phyloP scores from a whole-genome alignment of 1,139 yeast genomes.

The Nakaseomyces nivariensis region DNA sequence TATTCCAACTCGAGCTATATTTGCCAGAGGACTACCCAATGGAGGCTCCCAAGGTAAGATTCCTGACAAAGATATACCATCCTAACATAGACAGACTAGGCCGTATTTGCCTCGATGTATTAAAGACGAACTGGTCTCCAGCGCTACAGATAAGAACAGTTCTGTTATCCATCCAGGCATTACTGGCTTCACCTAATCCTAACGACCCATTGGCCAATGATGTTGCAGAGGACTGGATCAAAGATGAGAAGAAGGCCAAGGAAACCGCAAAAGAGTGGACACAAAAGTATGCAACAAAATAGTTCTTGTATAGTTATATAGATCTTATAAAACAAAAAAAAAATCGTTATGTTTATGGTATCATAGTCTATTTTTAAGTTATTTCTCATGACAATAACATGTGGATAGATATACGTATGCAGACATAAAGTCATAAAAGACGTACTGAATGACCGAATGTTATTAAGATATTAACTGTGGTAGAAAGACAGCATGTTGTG shows the following conservation, averaged over 20 bases:
- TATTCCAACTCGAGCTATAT: conserved; percentile 48
- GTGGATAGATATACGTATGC: no score
- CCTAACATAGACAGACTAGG: conserved; percentile 95
- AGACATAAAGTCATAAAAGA: no score
- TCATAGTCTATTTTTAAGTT: no score
- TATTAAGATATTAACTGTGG: no score
- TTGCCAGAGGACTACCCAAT: conserved; percentile 58
- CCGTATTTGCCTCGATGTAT: conserved; percentile 86
- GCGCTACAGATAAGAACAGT: conserved; percentile 95
- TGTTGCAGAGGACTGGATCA: conserved; percentile 95
- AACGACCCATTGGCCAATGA: conserved; percentile 97
- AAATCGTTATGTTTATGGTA: no score
- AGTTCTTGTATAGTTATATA: neutral
- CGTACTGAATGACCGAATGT: no score
- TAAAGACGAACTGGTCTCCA: conserved; percentile 95
- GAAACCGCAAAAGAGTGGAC: conserved; percentile 89
- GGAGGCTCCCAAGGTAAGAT: conserved; percentile 82
- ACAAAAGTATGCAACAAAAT: conserved; percentile 41
- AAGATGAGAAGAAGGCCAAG: conserved; percentile 70
- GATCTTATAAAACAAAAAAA: neutral
- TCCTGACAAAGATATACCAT: conserved; percentile 86
- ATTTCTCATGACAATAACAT: no score
- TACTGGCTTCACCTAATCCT: conserved; percentile 93
- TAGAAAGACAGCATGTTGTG: no score
- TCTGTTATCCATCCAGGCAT: conserved; percentile 81